Evolutionary conservation across 1,284 basidiomycete genomes (phyloP), one percentile per base, ranked within the genome.

Genomic region (Amylostereum chailletii): DNA sequence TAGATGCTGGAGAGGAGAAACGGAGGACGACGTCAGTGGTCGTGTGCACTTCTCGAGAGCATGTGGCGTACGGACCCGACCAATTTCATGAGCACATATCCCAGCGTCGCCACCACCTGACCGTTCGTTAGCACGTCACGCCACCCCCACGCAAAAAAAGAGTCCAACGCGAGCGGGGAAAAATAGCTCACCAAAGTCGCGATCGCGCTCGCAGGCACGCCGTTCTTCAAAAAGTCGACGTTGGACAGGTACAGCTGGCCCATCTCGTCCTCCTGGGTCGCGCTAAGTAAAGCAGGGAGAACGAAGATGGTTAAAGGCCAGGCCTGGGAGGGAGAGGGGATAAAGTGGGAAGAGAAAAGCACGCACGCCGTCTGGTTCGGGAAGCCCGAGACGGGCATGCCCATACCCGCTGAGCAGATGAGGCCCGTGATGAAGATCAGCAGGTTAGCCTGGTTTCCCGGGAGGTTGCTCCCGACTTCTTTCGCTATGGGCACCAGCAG

Each of bases 301-400:
- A 19, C 19, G 19, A 19, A 19, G 19, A 19, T 19, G 19, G 19
- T 19, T 19, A 19, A 19, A 19, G 19, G 19, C 19, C 19, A 19
- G 19, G 19, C 19, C 19, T 19, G 48, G 40, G 48, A 8, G 42
- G 34, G 34, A 46, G 7, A 34, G 46, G 59, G 61, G 51, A 60
- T 58, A 27, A 56, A 40, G 45, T 10, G 40, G 46, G 11, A 52
- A 32, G 52, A 27, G 45, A 19, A 19, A 19, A 2, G 4, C 0
- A 83, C 89, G 62, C 67, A 92, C 89, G 90, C 92, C 49, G 90
- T 93, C 70, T 94, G 90, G 66, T 97, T 97, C 0, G 94, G 95
- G 74, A 99, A 98, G 4, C 95, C 95, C 52, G 90, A 94, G 34
- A 98, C 94, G 3, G 94, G 94, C 75, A 99, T 87, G 4, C 94